phyloP scores from a whole-genome alignment of 176 grass and related monocot species.

The Cocos nucifera region DNA sequence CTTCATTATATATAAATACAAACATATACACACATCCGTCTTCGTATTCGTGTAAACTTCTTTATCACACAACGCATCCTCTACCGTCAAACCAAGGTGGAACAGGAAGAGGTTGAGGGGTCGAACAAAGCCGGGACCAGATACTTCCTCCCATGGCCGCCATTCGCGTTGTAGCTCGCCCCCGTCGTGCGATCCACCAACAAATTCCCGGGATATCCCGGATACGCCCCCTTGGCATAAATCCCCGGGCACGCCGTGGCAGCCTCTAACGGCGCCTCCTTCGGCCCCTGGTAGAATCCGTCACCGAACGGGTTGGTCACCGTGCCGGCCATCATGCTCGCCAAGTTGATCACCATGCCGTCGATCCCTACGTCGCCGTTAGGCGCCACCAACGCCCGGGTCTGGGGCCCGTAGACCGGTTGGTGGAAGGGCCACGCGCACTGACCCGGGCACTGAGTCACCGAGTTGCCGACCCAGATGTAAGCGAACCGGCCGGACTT shows the following conservation, averaged over 20 bases:
- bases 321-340: conserved; percentile 34
- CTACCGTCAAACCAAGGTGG: conserved; percentile 15
- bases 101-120: conserved; percentile 22
- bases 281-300: conserved; percentile 38
- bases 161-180: conserved; percentile 41
- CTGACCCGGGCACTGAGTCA: conserved; percentile 40
- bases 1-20: no score
- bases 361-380: conserved; percentile 41
- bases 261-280: conserved; percentile 41
- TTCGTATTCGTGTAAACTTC: no score
- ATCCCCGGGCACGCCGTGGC: conserved; percentile 34
- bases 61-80: no score
- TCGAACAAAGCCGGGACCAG: conserved; percentile 34
- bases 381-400: conserved; percentile 19
- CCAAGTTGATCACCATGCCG: conserved; percentile 44
- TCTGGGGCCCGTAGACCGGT: conserved; percentile 35
- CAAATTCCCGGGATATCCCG: conserved; percentile 39
- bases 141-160: conserved; percentile 30
- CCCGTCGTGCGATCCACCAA: conserved; percentile 23
- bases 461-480: conserved; percentile 39
- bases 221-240: conserved; percentile 36
- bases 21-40: no score
- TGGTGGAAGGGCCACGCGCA: conserved; percentile 63
- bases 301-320: conserved; percentile 45
- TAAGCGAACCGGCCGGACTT: conserved; percentile 9